These are phyloP conservation scores for Corinectria fuckeliana DNA, from an alignment of 2,329 filamentous ascomycete species.

Conservation along the genomic window DNA sequence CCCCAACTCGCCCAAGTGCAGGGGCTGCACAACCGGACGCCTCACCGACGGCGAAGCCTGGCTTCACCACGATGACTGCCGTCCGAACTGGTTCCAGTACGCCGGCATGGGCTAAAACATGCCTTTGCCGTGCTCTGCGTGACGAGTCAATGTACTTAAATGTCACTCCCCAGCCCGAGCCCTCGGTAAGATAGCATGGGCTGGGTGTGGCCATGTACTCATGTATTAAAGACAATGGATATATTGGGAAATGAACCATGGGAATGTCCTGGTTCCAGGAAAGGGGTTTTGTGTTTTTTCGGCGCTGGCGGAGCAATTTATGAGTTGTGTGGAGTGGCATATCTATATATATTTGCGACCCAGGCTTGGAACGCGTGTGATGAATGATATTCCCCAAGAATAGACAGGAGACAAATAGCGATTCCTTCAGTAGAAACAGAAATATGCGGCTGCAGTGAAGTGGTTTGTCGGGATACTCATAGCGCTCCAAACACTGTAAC, in stretches of 20 bases:
- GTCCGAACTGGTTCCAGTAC: constrained; percentile 97
- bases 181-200: not conserved
- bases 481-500: constrained; percentile 66
- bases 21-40: constrained; percentile 82
- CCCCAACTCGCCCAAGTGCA: constrained; percentile 93
- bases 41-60: constrained; percentile 89
- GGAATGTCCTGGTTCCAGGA: constrained; percentile 14
- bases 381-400: not conserved
- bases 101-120: constrained; percentile 74
- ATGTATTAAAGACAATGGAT: constrained; percentile 21
- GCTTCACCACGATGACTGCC: constrained; percentile 89
- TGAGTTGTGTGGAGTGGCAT: constrained; percentile 14
- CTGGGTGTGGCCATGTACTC: constrained; percentile 7
- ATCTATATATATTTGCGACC: constrained; percentile 3
- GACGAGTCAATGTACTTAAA: not conserved
- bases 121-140: not conserved
- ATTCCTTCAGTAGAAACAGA: not conserved
- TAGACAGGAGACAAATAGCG: not conserved
- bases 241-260: constrained; percentile 11
- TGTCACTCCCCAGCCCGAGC: not conserved
- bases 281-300: constrained; percentile 20
- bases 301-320: constrained; percentile 31
- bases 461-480: constrained; percentile 27
- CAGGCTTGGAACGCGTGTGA: not conserved
- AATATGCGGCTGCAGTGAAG: not conserved